Conservation (phyloP, 306 rosid genomes). For the Castanea crenata region DNA sequence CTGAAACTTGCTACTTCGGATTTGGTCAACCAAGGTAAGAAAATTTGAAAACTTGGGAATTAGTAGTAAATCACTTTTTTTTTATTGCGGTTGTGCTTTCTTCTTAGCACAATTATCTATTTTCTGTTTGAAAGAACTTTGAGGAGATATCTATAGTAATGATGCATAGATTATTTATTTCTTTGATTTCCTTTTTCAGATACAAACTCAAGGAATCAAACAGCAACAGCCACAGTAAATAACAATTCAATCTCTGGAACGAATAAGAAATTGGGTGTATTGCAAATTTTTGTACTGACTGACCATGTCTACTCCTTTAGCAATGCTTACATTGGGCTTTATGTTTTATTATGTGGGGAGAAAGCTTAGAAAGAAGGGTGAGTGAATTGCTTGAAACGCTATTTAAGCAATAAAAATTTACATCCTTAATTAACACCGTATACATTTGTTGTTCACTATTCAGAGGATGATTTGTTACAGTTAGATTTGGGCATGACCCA, state of each 20-base stretch:
- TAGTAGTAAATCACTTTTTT: no score
- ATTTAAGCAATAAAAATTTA: no score
- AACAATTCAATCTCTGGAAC: not conserved
- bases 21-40: not conserved
- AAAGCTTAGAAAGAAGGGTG: slow-evolving; percentile 10
- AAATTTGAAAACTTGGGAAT: not conserved
- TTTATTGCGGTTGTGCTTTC: no score
- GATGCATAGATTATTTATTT: not conserved
- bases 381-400: not conserved
- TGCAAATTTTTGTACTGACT: not conserved
- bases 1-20: slow-evolving; percentile 16
- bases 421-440: not conserved
- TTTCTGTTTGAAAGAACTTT: no score
- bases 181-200: not conserved
- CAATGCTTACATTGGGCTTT: not conserved
- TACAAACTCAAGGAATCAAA: not conserved
- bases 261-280: no score
- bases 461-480: slow-evolving; percentile 32
- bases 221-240: not conserved
- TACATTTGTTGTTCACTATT: not conserved
- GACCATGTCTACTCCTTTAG: not conserved
- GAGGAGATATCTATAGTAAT: no score
- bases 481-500: slow-evolving; percentile 30
- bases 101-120: no score
- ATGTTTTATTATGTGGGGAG: not conserved